Evolutionary conservation across 495 filamentous ascomycete genomes (phyloP), one percentile per base, ranked within the genome.

Genomic region (Lasiosphaeria hispida): DNA sequence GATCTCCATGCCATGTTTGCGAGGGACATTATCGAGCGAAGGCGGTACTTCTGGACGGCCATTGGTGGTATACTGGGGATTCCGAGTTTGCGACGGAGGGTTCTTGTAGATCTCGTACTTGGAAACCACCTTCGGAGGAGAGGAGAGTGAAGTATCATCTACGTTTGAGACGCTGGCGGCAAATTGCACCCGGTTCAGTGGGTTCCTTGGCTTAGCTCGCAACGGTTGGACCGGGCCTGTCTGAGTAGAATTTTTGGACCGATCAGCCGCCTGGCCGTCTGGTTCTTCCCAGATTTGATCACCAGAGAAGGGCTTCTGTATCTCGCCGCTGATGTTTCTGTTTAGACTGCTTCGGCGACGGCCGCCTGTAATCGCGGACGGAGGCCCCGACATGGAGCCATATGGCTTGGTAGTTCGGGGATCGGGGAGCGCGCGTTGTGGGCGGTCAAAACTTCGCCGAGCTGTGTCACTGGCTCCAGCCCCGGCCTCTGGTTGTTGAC

Each of bases 241-340:
- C 11, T 58, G 41, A 13, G 34, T 48, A 10, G 65, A 35, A 9
- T 49, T 53, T n/a, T 45, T 14, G 1, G 56, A 47, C 36, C 14
- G 37, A 52, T 30, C 54, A 6, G 68, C 36, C 10, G 69, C 58
- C 43, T 62, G 64, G 43, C 78, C 74, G 52, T 86, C 81, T 2
- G 88, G 86, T 60, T 96, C 92, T 70, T 96, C 91, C 75, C 89
- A 96, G 49, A 96, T 96, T 61, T 92, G 85, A 58, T 95, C 90
- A 34, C 87, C 83, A 4, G 88, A 81, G 61, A 84, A 84, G 9
- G 82, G 74, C 69, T 79, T 76, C 63, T 81, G 72, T 49, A 77
- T 69, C 63, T 83, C 82, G 35, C 79, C 83, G 64, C 82, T 86
- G 57, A 81, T 75, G 56, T 81, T 81, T 51, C 83, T 72, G 63